Percentiles rank a stretch among this genome's conserved stretches.
These are phyloP conservation scores for Neoconidiobolus thromboides DNA, from an alignment of 371 early-diverging fungal genomes.

Conservation along the genomic window DNA sequence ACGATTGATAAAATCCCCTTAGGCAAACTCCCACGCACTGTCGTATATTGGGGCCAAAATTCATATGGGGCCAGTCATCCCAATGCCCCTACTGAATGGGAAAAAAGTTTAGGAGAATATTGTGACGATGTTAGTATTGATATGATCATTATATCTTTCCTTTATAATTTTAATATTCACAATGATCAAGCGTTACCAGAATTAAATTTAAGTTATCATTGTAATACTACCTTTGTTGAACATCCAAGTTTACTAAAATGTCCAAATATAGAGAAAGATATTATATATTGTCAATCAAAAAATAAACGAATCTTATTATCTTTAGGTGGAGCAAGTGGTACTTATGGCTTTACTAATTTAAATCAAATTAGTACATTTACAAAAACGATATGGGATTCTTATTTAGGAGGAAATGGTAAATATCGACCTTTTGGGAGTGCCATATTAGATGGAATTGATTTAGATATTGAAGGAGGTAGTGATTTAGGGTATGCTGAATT, in stretches of 20 bases:
- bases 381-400: constrained; percentile 33
- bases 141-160: constrained; percentile 33
- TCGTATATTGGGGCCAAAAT: constrained; percentile 33
- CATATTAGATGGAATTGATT: constrained; percentile 41
- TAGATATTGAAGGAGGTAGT: constrained; percentile 45
- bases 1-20: no score
- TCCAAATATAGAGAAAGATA: constrained; percentile 33
- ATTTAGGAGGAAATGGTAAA: constrained; percentile 24
- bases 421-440: constrained; percentile 40
- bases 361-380: constrained; percentile 30
- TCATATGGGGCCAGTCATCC: constrained; percentile 11
- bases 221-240: constrained; percentile 19
- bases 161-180: constrained; percentile 30
- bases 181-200: constrained; percentile 9
- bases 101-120: constrained; percentile 26
- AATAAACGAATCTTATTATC: constrained; percentile 41
- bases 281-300: constrained; percentile 34
- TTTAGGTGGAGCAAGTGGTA: constrained; percentile 45
- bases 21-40: background rate
- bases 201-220: constrained; percentile 37
- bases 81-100: constrained; percentile 8
- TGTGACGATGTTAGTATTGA: constrained; percentile 33
- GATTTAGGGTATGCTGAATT: constrained; percentile 27
- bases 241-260: constrained; percentile 30
- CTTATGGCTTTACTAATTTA: constrained; percentile 30